phyloP scores from a whole-genome alignment of 352 stramenopile genomes.

The Pythium aristosporum region DNA sequence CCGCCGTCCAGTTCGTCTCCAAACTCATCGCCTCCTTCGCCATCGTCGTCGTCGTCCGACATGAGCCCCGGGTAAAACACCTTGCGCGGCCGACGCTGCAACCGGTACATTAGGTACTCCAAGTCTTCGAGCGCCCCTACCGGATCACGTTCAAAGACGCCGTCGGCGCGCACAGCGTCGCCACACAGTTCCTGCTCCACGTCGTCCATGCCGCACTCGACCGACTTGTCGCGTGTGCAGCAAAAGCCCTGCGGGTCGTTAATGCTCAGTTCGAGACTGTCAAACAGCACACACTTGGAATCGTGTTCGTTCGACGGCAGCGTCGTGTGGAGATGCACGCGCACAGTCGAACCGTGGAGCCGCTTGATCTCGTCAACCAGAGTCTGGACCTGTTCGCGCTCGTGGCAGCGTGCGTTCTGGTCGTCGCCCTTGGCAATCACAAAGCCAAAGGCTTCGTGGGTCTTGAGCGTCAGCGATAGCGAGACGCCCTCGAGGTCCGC shows the following conservation, averaged over 20 bases:
- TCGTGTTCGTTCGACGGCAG: constrained; percentile 5
- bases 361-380: constrained; percentile 14
- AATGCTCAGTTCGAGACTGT: constrained; percentile 24
- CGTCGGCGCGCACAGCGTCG: constrained; percentile 9
- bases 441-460: constrained; percentile 16
- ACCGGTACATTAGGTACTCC: constrained; percentile 1
- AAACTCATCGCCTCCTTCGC: background rate
- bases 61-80: constrained; percentile 10
- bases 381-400: background rate
- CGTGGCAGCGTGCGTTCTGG: constrained; percentile 12
- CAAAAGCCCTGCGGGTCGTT: constrained; percentile 21
- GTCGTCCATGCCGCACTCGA: constrained; percentile 19
- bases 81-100: background rate
- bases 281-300: constrained; percentile 15
- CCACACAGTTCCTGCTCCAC: constrained; percentile 22
- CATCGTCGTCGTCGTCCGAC: constrained; percentile 6
- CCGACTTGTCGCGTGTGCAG: constrained; percentile 15
- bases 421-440: constrained; percentile 3
- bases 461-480: constrained; percentile 17
- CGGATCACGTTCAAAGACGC: constrained; percentile 14
- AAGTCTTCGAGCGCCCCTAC: constrained; percentile 12
- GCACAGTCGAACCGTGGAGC: constrained; percentile 7
- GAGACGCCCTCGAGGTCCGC: constrained; percentile 11
- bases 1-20: background rate
- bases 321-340: constrained; percentile 19